Base-by-base conservation (phyloP, 2,329 filamentous ascomycete species). In the Monosporascus sp. region DNA sequence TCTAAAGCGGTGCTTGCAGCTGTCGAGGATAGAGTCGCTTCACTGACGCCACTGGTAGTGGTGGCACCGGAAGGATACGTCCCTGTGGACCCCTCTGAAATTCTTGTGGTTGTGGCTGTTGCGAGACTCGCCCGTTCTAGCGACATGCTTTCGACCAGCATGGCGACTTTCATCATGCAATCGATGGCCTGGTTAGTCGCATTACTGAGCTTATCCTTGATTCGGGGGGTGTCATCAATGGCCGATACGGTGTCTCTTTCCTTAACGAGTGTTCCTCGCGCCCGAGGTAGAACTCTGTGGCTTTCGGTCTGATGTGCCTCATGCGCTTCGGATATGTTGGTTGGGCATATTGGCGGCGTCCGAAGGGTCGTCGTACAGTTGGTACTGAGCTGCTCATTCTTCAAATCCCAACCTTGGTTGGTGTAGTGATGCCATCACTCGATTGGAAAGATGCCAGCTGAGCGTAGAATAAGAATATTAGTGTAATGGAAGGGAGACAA, bases 101-200 rank as follows among this genome's bases (percentile, higher is more conserved):
- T 31, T 3, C 22, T 31, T 11, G 14, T 6, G 6, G 41, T 20
- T 14, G 24, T 16, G 16, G 16, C 14, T 27, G 22, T 27, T 3
- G 43, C 11, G 16, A 27, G 24, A 24, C 9, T 27, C 14, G 43
- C 41, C 17, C 6, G 8, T n/a, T 44, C 14, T 20, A 22, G 14
- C 20, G 41, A 26, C 24, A 31, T 14, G 5, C 17, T 7, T 37
- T 52, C 24, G 8, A 56, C 14, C 19, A 49, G 50, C 19, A 36
- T 17, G 11, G 51, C 7, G 20, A 56, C 48, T 14, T 44, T 7
- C 19, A 22, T 45, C 50, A 56, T 56, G 34, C 49, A 52, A 14
- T 34, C 17, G 36, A 51, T n/a, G 24, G 38, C 54, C 44, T 52
- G 40, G n/a, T 31, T 19, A n/a, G 54, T 52, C 19, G 44, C 54